A percentile compares a stretch with the other conserved stretches of the same genome.
These are phyloP conservation scores for Licmophora abbreviata DNA, from an alignment of 108 stramenopile species.

Conservation along the genomic window DNA sequence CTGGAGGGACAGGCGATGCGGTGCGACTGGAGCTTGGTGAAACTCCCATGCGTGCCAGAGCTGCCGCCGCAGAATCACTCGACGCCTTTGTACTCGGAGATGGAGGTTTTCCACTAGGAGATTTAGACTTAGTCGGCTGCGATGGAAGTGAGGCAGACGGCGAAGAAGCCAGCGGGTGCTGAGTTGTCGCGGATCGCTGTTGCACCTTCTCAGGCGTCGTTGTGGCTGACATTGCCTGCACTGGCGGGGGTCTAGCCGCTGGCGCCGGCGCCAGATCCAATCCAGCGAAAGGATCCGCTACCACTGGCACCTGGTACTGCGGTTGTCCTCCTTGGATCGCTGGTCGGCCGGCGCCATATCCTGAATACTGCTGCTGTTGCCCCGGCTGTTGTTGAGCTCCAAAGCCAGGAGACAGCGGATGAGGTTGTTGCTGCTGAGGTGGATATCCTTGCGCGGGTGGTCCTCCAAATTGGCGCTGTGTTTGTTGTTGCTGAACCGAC, in stretches of 20 bases:
- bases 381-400: constrained; percentile 5
- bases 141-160: neutral
- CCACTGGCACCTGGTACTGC: constrained; percentile 34
- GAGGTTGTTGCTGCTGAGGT: constrained; percentile 17
- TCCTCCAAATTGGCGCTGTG: constrained; percentile 1
- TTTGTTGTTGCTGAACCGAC: constrained; percentile 34
- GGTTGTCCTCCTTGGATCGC: constrained; percentile 8
- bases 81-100: neutral
- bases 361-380: constrained; percentile 15
- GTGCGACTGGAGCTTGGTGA: constrained; percentile 5
- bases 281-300: constrained; percentile 78
- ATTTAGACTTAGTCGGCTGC: neutral
- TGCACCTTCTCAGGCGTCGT: constrained; percentile 9
- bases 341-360: constrained; percentile 11
- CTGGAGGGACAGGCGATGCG: constrained; percentile 3
- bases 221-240: neutral
- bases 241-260: constrained; percentile 1
- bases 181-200: neutral
- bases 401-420: constrained; percentile 3
- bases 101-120: constrained; percentile 3
- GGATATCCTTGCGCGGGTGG: constrained; percentile 8
- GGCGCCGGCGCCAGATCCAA: constrained; percentile 29
- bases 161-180: neutral
- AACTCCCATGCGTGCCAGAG: constrained; percentile 7
- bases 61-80: constrained; percentile 7